Evolutionary conservation across 179 eudicot species (phyloP).

Genomic region (Beta lomatogona): DNA sequence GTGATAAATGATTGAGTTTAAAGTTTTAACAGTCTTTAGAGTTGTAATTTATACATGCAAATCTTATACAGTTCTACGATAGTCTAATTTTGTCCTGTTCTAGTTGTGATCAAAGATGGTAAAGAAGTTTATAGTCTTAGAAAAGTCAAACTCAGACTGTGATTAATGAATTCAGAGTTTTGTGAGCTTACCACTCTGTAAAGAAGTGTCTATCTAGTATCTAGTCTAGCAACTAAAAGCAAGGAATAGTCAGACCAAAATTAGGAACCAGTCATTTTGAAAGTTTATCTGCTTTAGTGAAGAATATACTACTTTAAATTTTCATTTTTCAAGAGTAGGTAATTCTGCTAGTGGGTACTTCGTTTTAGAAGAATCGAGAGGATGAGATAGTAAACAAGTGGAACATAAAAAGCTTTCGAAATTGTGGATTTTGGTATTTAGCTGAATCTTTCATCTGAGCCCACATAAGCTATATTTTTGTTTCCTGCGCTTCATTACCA

Average conservation of each 20-base stretch:
- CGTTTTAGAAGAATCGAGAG: background rate
- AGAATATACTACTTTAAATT: background rate
- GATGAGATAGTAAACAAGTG: slow-evolving; percentile 3
- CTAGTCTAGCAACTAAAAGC: background rate
- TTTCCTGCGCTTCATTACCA: background rate
- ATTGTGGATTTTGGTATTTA: background rate
- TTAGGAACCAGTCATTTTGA: slow-evolving; percentile 1
- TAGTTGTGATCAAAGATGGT: too few species aligned
- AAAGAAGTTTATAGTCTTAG: too few species aligned
- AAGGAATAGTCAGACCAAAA: background rate
- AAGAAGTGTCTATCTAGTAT: background rate
- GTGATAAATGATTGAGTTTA: too few species aligned
- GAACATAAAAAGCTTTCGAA: background rate
- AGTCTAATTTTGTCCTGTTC: too few species aligned
- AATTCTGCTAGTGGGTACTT: slow-evolving; percentile 4
- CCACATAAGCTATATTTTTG: slow-evolving; percentile 12
- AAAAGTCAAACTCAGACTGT: too few species aligned
- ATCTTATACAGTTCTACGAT: too few species aligned
- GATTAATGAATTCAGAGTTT: too few species aligned
- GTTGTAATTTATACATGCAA: too few species aligned
- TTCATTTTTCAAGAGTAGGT: background rate
- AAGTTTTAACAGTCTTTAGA: too few species aligned
- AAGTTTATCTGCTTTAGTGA: background rate
- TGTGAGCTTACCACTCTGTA: background rate
- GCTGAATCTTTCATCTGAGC: slow-evolving; percentile 13